phyloP scores from a whole-genome alignment of 805 yeast genomes.

The Cyberlindnera petersonii region DNA sequence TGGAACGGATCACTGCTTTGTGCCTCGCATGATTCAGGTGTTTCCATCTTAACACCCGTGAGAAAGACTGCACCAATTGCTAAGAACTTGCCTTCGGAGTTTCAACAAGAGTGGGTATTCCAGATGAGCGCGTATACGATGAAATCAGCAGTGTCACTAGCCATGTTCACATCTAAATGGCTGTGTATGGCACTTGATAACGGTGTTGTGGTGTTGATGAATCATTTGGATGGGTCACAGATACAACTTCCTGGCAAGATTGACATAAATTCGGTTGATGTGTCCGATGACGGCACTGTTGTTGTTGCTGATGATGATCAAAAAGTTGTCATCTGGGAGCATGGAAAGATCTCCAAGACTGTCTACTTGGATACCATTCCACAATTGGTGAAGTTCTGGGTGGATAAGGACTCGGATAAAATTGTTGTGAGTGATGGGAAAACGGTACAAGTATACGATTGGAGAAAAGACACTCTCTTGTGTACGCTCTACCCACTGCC shows the following conservation, averaged over 20 bases:
- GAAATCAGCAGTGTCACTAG: slow-evolving; percentile 12
- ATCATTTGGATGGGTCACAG: slow-evolving; percentile 22
- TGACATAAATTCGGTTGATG: slow-evolving; percentile 31
- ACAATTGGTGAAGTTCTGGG: slow-evolving; percentile 31
- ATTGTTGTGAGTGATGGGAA: slow-evolving; percentile 33
- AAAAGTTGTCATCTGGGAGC: slow-evolving; percentile 30
- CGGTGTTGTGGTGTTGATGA: slow-evolving; percentile 18
- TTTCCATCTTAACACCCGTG: slow-evolving; percentile 24
- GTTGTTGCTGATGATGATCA: slow-evolving; percentile 32
- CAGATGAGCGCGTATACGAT: slow-evolving; percentile 15
- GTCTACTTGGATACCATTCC: slow-evolving; percentile 22
- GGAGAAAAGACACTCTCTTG: slow-evolving; percentile 30
- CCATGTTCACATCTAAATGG: slow-evolving; percentile 24
- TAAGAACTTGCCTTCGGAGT: slow-evolving; percentile 19
- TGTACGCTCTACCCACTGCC: slow-evolving; percentile 31
- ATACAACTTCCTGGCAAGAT: slow-evolving; percentile 1
- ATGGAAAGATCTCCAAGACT: slow-evolving; percentile 11
- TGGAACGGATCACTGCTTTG: slow-evolving; percentile 27
- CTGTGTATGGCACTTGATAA: slow-evolving; percentile 20
- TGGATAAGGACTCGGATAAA: slow-evolving; percentile 30
- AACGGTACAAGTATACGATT: slow-evolving; percentile 31
- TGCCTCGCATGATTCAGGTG: slow-evolving; percentile 21
- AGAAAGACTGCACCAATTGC: slow-evolving; percentile 22
- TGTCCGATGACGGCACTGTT: slow-evolving; percentile 28
- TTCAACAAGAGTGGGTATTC: slow-evolving; percentile 27